phyloP scores from a whole-genome alignment of 768 basidiomycete genomes.

The Mrakia gelida region DNA sequence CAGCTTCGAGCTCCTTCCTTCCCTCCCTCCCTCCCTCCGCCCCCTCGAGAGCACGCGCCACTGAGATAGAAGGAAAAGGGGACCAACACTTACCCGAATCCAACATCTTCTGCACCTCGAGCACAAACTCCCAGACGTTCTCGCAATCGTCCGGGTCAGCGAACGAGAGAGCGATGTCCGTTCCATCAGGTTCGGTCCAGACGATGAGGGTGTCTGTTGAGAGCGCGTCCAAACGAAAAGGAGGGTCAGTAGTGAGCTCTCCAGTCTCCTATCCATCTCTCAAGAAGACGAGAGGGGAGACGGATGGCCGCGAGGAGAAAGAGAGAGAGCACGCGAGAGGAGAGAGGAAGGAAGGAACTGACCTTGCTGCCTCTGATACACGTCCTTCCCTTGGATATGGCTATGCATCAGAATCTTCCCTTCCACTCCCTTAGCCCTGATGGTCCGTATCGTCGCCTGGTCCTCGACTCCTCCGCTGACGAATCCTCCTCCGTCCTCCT shows the following conservation, averaged over 20 bases:
- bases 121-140: conserved; percentile 96
- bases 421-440: conserved; percentile 56
- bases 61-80: background rate
- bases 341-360: conserved; percentile 39
- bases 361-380: conserved; percentile 48
- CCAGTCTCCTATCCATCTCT: conserved; percentile 24
- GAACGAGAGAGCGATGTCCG: conserved; percentile 94
- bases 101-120: conserved; percentile 75
- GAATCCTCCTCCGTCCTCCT: conserved; percentile 55
- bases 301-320: background rate
- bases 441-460: conserved; percentile 46
- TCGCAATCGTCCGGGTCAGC: conserved; percentile 92
- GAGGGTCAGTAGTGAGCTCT: background rate
- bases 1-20: conserved; percentile 9
- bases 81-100: conserved; percentile 23
- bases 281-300: no score
- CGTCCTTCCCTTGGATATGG: conserved; percentile 39
- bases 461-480: conserved; percentile 58
- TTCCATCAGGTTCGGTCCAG: conserved; percentile 93
- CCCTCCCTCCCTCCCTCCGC: background rate
- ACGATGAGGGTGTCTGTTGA: conserved; percentile 88
- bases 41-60: background rate
- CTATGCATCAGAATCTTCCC: conserved; percentile 42
- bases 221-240: conserved; percentile 1
- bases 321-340: background rate